Conservation (phyloP, 257 asterid genomes). For the Jacaranda copaia region DNA sequence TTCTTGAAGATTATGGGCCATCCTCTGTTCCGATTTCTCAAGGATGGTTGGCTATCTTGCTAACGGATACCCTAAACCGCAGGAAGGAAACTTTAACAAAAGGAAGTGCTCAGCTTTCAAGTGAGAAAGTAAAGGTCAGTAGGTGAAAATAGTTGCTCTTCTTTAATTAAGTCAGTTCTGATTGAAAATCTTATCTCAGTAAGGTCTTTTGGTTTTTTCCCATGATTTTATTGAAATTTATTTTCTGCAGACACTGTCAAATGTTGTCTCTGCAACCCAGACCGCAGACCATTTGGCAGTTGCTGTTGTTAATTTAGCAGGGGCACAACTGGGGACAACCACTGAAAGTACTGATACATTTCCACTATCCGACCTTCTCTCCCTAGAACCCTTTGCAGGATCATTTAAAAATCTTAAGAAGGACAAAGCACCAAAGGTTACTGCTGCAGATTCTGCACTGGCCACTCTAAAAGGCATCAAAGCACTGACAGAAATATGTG, state of each 20-base stretch:
- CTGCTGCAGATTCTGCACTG: conserved; percentile 92
- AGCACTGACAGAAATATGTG: conserved; percentile 88
- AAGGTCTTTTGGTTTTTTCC: conserved; percentile 8
- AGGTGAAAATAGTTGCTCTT: conserved; percentile 8
- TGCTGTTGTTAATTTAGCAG: conserved; percentile 94
- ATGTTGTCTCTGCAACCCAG: conserved; percentile 83
- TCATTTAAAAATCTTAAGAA: conserved; percentile 76
- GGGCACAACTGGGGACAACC: conserved; percentile 73
- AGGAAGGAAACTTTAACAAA: conserved; percentile 63
- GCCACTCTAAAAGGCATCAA: conserved; percentile 96
- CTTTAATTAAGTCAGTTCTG: conserved; percentile 22
- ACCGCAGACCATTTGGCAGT: conserved; percentile 80
- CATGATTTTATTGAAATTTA: conserved; percentile 34
- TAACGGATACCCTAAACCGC: conserved; percentile 70
- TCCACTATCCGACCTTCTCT: conserved; percentile 84
- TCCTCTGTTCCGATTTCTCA: conserved; percentile 91
- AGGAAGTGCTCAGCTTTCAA: conserved; percentile 65
- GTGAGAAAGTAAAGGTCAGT: conserved; percentile 89
- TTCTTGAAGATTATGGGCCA: conserved; percentile 98
- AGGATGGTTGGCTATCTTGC: conserved; percentile 90
- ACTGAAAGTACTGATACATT: conserved; percentile 70
- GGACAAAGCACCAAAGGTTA: conserved; percentile 69
- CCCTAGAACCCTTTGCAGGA: conserved; percentile 83
- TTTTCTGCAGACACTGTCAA: conserved; percentile 85
- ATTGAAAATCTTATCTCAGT: background rate